Evolutionary conservation across 2,329 filamentous ascomycete species (phyloP), one percentile per base, ranked within the genome.

Genomic region (Teratosphaeria nubilosa): DNA sequence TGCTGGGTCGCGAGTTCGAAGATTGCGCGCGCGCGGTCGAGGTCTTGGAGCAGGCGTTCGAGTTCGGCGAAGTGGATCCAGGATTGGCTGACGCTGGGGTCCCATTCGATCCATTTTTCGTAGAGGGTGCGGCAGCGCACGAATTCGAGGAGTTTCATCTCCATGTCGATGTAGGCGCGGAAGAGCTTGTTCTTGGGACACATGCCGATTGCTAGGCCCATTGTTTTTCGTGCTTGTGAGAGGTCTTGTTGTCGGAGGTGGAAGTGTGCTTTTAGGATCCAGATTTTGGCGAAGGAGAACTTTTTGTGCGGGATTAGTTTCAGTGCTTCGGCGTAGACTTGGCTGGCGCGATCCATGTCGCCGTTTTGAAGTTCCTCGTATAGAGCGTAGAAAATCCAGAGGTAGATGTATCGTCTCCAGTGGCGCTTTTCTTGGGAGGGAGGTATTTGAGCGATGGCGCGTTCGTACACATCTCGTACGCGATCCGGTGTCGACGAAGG

Each of bases 61-160:
- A 99, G 80, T 73, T 96, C 90, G 1, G 94, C 90, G 73, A 95
- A 99, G 67, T 90, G 88, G 74, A 97, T 95, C 94, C 94, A 99
- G 0, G 91, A 91, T 73, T 92, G 87, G 68, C 86, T 89, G 74
- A 96, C 97, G 60, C 88, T 82, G 1, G 91, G 80, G 72, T 96
- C 96, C 84, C 87, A 96, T 70, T 94, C 86, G 59, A 97, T 85
- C 73, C 95, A 90, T 73, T 97, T 97, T 75, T 92, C 86, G 76
- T 95, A 96, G 25, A 99, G 80, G 30, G 85, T 95, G 57, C 94
- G 86, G 74, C 92, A 97, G 59, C 94, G 84, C 60, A 86, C 82
- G 71, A 99, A 99, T 71, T 99, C 94, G 70, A 95, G 96, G 10
- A 99, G 80, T 72, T 91, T 94, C 64, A 91, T 84, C 75, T 99